Conservation (phyloP, 768 basidiomycete genomes). For the Hygrocybe punicea region DNA sequence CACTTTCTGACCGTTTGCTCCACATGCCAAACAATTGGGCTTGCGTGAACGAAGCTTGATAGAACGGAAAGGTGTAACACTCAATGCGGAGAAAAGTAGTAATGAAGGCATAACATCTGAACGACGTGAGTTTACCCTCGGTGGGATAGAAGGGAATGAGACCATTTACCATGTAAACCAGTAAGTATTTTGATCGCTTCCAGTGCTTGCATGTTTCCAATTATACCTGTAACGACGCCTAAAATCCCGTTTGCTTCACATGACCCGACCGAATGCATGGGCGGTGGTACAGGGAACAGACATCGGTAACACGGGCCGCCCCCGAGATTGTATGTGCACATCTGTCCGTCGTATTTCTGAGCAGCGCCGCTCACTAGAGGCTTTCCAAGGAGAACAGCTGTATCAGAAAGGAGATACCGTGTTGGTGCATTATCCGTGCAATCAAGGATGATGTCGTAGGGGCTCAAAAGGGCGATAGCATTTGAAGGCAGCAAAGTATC, state of each 20-base stretch:
- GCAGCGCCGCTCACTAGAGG: constrained; percentile 94
- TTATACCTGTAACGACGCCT: constrained; percentile 84
- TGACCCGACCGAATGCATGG: constrained; percentile 57
- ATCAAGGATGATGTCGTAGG: constrained; percentile 80
- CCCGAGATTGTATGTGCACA: constrained; percentile 70
- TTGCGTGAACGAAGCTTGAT: constrained; percentile 78
- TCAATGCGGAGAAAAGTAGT: constrained; percentile 71
- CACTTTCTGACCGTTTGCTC: constrained; percentile 42
- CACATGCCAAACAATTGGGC: constrained; percentile 73
- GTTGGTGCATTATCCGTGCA: constrained; percentile 94
- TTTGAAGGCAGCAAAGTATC: constrained; percentile 58
- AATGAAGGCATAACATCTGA: constrained; percentile 62
- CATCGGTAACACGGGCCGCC: constrained; percentile 92
- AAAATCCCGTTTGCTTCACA: constrained; percentile 90
- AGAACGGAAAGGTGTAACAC: constrained; percentile 67
- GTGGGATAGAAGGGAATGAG: background rate
- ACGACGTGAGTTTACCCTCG: background rate
- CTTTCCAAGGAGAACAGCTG: constrained; percentile 67
- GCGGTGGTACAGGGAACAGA: constrained; percentile 79
- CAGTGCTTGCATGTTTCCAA: constrained; percentile 85
- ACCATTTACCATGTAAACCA: constrained; percentile 56
- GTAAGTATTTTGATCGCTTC: constrained; percentile 80
- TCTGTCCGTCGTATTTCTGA: constrained; percentile 77
- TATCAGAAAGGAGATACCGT: constrained; percentile 89
- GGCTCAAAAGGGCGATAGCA: constrained; percentile 54